Evolutionary conservation across 164 flowering plant species (phyloP).

Genomic region (Saururus chinensis): DNA sequence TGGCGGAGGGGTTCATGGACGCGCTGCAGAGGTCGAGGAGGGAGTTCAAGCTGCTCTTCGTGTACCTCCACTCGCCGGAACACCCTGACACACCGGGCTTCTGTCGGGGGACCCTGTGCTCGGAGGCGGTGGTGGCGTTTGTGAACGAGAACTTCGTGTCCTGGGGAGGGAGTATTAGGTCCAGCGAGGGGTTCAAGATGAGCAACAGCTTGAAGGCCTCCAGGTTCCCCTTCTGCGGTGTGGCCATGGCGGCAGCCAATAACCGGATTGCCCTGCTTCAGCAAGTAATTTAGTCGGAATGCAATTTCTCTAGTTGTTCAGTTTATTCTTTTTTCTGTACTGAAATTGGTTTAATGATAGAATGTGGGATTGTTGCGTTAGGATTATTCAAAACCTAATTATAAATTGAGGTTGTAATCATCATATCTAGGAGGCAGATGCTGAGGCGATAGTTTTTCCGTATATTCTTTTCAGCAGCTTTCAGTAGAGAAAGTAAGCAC

Average conservation of each 20-base stretch:
- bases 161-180: slow-evolving; percentile 92
- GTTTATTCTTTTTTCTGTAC: neutral
- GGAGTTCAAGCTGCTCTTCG: slow-evolving; percentile 68
- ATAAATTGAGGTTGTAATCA: too few relatives aligned
- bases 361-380: too few relatives aligned
- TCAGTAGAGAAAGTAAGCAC: too few relatives aligned
- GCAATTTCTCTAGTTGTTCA: neutral
- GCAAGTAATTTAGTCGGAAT: slow-evolving; percentile 43
- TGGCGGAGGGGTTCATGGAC: slow-evolving; percentile 75
- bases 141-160: slow-evolving; percentile 86
- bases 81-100: slow-evolving; percentile 80
- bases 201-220: slow-evolving; percentile 97
- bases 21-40: slow-evolving; percentile 73
- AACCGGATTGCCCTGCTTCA: slow-evolving; percentile 88
- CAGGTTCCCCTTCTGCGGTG: slow-evolving; percentile 80
- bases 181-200: slow-evolving; percentile 98
- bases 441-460: too few relatives aligned
- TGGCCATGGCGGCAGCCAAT: slow-evolving; percentile 83
- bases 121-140: slow-evolving; percentile 49
- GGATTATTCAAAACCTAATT: too few relatives aligned
- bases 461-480: too few relatives aligned
- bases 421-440: too few relatives aligned
- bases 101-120: slow-evolving; percentile 64
- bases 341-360: too few relatives aligned
- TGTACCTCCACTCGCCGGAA: slow-evolving; percentile 93